Evolutionary conservation across 768 basidiomycete genomes (phyloP).

Genomic region (Pulveroboletus ravenelii): DNA sequence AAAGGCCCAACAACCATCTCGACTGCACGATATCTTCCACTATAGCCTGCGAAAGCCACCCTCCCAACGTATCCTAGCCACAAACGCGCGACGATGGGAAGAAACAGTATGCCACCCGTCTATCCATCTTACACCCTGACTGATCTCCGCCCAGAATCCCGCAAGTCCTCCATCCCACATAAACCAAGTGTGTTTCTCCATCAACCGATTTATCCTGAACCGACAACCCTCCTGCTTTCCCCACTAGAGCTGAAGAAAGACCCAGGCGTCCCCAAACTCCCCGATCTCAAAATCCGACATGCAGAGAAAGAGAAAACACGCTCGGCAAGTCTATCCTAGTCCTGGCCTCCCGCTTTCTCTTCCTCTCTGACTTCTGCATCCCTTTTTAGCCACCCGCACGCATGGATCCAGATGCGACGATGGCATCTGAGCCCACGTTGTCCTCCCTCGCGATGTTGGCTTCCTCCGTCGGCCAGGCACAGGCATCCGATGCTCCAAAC

Average conservation of each 20-base stretch:
- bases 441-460: constrained; percentile 55
- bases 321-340: constrained; percentile 31
- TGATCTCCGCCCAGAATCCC: constrained; percentile 16
- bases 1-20: too few relatives aligned
- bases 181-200: constrained; percentile 21
- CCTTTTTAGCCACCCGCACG: constrained; percentile 21
- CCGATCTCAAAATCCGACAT: constrained; percentile 61
- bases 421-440: constrained; percentile 72
- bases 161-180: constrained; percentile 22
- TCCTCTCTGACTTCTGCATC: neutral
- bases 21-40: too few relatives aligned
- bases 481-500: constrained; percentile 22
- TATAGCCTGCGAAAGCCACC: too few relatives aligned
- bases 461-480: constrained; percentile 23
- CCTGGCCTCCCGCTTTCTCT: neutral
- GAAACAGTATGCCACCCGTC: constrained; percentile 25
- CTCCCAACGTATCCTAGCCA: neutral
- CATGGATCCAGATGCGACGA: constrained; percentile 50
- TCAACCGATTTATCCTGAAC: constrained; percentile 1
- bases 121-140: neutral
- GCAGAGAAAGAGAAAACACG: constrained; percentile 44
- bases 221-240: neutral
- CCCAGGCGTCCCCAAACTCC: constrained; percentile 81
- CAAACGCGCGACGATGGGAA: constrained; percentile 20
- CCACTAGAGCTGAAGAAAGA: constrained; percentile 77